Evolutionary conservation across 192 early-diverging fungal species (phyloP), one percentile per base, ranked within the genome.

Genomic region (Umbelopsis sp.): DNA sequence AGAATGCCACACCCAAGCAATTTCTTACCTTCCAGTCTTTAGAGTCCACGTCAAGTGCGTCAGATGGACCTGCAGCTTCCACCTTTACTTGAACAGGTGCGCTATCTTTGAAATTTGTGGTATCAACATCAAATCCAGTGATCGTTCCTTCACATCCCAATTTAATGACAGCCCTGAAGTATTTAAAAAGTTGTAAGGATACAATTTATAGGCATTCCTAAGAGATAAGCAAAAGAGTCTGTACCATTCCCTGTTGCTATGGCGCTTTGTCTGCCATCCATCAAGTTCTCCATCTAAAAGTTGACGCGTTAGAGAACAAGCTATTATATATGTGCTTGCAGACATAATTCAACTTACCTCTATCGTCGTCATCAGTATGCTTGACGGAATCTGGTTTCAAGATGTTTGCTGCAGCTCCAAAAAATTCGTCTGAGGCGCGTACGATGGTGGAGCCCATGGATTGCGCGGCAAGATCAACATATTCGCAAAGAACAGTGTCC

Each of bases 41-140:
- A 13, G 27, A 6, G 48, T 69, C 67, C 48, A 50, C 48, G 8
- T 52, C 46, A 10, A 51, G 37, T 21, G 21, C 55, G 10, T 61
- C 55, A 12, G 30, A 35, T 35, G 55, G 23, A 18, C 21, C 30
- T 35, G 55, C 18, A 13, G 67, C 93, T 77, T 95, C 92, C 21
- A 96, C 86, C 35, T 87, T 89, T 37, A 90, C 87, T 8, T 85
- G 78, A 0, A 93, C 92, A 7, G 90, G 84, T 61, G 95, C 90
- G 81, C 95, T 97, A 49, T 93, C 95, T 8, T 90, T 94, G 68
- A 95, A 95, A 77, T 87, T 89, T 49, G 93, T 86, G 3, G 95
- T 97, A 68, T 97, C 94, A 20, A 92, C 75, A 74, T 95, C 91
- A 66, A 97, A 84, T 2, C 92, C 95, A 16, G 78, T 78, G 49